Percentiles rank a stretch among this genome's conserved stretches.
Conservation (phyloP, 192 early-diverging fungal species). For the Glomus cerebriforme region DNA sequence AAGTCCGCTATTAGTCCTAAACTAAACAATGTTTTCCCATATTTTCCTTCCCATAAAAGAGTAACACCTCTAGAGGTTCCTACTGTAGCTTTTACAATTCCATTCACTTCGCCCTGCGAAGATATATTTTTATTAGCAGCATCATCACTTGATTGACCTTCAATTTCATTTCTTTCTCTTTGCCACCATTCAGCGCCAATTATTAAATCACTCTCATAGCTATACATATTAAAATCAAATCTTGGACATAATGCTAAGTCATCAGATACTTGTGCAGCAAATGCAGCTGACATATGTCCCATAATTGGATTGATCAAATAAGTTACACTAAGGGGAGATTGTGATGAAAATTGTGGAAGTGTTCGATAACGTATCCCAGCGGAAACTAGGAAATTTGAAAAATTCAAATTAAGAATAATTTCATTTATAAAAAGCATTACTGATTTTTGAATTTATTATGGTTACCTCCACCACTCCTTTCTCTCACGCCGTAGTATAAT, state of each 20-base stretch:
- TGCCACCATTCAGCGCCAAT: slow-evolving; percentile 84
- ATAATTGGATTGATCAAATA: slow-evolving; percentile 89
- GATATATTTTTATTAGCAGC: slow-evolving; percentile 29
- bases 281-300: slow-evolving; percentile 86
- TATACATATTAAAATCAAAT: slow-evolving; percentile 91
- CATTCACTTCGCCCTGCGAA: slow-evolving; percentile 20
- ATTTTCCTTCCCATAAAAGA: slow-evolving; percentile 72
- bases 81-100: slow-evolving; percentile 38
- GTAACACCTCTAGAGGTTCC: slow-evolving; percentile 58
- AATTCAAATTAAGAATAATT: neutral
- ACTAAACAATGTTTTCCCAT: slow-evolving; percentile 64
- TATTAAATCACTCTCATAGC: slow-evolving; percentile 86
- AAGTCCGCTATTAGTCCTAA: slow-evolving; percentile 70
- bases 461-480: slow-evolving; percentile 85
- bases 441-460: neutral
- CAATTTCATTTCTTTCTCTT: slow-evolving; percentile 35
- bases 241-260: slow-evolving; percentile 73
- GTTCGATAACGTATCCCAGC: slow-evolving; percentile 73
- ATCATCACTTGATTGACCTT: slow-evolving; percentile 26
- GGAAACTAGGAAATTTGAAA: slow-evolving; percentile 48
- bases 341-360: slow-evolving; percentile 43
- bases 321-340: slow-evolving; percentile 53
- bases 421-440: neutral
- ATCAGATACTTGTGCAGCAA: slow-evolving; percentile 75
- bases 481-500: slow-evolving; percentile 73